These are phyloP conservation scores for Prunus mongolica DNA, from an alignment of 306 rosid genomes.

Conservation along the genomic window DNA sequence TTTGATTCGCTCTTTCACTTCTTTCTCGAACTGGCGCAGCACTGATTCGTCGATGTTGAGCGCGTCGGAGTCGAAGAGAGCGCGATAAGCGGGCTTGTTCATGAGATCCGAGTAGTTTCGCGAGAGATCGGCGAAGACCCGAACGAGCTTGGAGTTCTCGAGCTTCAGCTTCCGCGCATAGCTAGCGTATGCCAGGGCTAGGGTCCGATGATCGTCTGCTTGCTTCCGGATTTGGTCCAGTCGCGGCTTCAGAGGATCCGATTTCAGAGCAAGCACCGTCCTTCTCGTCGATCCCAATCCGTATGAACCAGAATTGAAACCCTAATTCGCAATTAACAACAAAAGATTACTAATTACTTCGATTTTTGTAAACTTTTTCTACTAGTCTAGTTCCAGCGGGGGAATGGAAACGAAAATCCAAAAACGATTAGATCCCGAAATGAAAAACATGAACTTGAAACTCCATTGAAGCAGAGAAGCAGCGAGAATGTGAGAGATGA, in stretches of 20 bases:
- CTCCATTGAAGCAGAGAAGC: background rate
- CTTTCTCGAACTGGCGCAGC: constrained; percentile 84
- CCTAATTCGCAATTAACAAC: constrained; percentile 40
- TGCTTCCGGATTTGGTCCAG: constrained; percentile 92
- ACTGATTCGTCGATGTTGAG: constrained; percentile 58
- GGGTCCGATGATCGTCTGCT: constrained; percentile 76
- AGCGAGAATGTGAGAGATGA: background rate
- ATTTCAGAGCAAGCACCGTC: constrained; percentile 67
- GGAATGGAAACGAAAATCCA: background rate
- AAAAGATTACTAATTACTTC: background rate
- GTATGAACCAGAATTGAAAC: constrained; percentile 33
- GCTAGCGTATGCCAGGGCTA: constrained; percentile 71
- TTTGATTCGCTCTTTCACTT: constrained; percentile 83
- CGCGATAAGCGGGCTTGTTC: constrained; percentile 50
- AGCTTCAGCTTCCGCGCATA: constrained; percentile 90
- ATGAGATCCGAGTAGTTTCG: constrained; percentile 72
- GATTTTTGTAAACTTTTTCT: background rate
- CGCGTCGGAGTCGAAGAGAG: constrained; percentile 53
- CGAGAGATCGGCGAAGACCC: constrained; percentile 76
- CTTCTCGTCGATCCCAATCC: constrained; percentile 55
- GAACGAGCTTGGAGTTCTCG: constrained; percentile 81
- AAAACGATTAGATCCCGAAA: background rate
- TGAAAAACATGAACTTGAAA: background rate
- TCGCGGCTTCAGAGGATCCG: constrained; percentile 88
- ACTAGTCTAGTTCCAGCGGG: background rate